Evolutionary conservation across 306 rosid genomes (phyloP).

Genomic region (Rosa chinensis): DNA sequence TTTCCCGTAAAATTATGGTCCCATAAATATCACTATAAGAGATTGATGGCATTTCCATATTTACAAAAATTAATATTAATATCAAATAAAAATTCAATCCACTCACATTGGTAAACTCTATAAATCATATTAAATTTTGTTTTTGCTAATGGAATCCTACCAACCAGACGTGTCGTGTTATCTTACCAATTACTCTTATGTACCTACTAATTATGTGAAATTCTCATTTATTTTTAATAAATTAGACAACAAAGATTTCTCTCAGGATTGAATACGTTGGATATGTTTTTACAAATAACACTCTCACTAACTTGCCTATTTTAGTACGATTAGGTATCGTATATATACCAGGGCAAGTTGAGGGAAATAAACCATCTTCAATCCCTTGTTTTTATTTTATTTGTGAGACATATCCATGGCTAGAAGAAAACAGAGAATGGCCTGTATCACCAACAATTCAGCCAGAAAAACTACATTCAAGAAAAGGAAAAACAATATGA

Average conservation of each 20-base stretch:
- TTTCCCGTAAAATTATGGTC: too few species aligned
- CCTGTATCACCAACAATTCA: slow-evolving; percentile 20
- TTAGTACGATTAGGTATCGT: too few species aligned
- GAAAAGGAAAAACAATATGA: slow-evolving; percentile 26
- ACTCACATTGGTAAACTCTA: too few species aligned
- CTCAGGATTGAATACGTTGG: not conserved
- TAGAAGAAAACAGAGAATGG: slow-evolving; percentile 29
- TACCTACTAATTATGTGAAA: not conserved
- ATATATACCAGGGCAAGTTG: not conserved
- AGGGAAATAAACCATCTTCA: not conserved
- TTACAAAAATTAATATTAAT: too few species aligned
- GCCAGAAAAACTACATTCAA: slow-evolving; percentile 31
- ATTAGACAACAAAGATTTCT: not conserved
- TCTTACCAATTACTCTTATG: not conserved
- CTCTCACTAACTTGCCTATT: not conserved
- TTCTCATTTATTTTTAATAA: not conserved
- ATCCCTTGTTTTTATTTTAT: not conserved
- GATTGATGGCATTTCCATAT: too few species aligned
- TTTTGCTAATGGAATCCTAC: too few species aligned
- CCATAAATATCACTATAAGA: too few species aligned
- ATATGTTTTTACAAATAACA: not conserved
- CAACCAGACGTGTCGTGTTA: not conserved
- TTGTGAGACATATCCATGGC: slow-evolving; percentile 18
- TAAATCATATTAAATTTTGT: too few species aligned
- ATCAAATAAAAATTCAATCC: too few species aligned